Evolutionary conservation across 2,329 filamentous ascomycete species (phyloP), one percentile per base, ranked within the genome.

Genomic region (Colletotrichum viniferum): DNA sequence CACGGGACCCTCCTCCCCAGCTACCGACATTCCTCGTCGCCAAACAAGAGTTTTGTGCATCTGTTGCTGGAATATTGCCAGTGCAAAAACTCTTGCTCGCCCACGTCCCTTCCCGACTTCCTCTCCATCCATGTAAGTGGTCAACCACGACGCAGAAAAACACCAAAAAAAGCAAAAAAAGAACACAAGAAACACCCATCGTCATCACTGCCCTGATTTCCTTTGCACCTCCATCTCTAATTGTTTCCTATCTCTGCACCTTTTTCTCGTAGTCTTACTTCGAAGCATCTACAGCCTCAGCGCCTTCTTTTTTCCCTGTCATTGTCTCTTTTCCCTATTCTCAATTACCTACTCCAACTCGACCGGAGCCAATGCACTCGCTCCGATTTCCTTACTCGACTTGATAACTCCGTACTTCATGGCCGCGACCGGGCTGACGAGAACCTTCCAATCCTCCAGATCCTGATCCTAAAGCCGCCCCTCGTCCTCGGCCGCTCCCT

Each of bases 31-130:
- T 73, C 76, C 76, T 69, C 55, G 43, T 52, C 64, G 13, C 26
- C 48, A 77, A 70, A 76, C 72, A 65, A 68, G 71, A 77, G 64
- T 65, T 63, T 68, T 61, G 21, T 66, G 70, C 71, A 48, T 26
- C 62, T 61, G 77, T 77, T 77, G 77, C 77, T 77, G 77, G 77
- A 77, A 77, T 58, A 77, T 77, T 77, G 77, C 77, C 77, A 66
- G 68, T 77, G 77, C 75, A 55, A 72, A 76, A 75, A 56, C 75
- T 71, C 72, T 66, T 61, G 74, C 12, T 26, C 73, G 73, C 69
- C 66, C 65, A 13, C 61, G 30, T 56, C 69, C 38, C 26, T 76
- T 67, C 26, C 61, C 43, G 65, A 65, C 60, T 38, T 71, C 28
- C 16, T 56, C 55, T 48, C 28, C 52, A 32, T 75, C 60, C 65